These are phyloP conservation scores for Rachicladosporium sp. DNA, from an alignment of 2,329 filamentous ascomycete species.

Conservation along the genomic window DNA sequence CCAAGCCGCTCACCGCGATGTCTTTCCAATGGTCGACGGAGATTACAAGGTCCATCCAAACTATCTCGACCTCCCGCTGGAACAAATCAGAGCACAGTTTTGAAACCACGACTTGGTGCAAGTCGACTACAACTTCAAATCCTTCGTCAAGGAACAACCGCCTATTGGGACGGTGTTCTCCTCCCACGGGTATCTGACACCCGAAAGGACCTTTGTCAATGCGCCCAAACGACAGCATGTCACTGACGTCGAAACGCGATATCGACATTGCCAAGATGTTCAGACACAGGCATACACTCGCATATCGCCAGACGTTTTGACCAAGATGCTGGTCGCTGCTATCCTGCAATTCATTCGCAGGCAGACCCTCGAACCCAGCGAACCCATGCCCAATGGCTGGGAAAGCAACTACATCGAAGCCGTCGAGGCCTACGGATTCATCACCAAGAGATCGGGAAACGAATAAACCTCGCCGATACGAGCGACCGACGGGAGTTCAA, in stretches of 20 bases:
- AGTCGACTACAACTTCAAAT: neutral
- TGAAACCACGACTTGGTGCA: conserved; percentile 6
- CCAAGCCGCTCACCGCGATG: neutral
- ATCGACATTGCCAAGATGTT: conserved; percentile 1
- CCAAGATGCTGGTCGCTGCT: neutral
- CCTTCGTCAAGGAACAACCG: conserved; percentile 3
- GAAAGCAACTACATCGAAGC: too few species aligned
- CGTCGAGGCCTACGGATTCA: too few species aligned
- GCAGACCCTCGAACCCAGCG: too few species aligned
- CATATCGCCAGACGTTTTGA: neutral
- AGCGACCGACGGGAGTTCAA: too few species aligned
- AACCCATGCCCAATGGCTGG: too few species aligned
- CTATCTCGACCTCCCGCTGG: conserved; percentile 5
- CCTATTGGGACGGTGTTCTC: conserved; percentile 6
- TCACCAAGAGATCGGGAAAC: too few species aligned
- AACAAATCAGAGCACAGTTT: conserved; percentile 3
- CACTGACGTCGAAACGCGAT: neutral
- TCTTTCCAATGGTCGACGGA: neutral
- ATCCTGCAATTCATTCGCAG: too few species aligned
- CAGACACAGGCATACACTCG: neutral
- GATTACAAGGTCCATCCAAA: conserved; percentile 3
- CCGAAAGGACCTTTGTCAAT: conserved; percentile 4
- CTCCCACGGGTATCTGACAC: conserved; percentile 2
- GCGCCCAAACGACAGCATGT: conserved; percentile 3
- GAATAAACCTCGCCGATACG: too few species aligned